phyloP scores from a whole-genome alignment of 1,284 basidiomycete species.

The Marasmius oreades region DNA sequence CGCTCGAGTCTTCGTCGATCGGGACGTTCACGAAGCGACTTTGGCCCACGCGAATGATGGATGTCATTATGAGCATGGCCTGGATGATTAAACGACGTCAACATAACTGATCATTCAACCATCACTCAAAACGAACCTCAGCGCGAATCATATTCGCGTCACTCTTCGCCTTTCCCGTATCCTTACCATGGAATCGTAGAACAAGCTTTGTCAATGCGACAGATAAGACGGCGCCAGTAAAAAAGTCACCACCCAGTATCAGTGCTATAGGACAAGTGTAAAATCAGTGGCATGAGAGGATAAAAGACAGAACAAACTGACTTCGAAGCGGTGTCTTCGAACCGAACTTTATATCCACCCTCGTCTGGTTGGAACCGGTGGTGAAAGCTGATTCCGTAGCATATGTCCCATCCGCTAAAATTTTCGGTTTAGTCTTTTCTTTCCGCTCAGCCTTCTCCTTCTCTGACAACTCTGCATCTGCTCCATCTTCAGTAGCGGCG shows the following conservation, averaged over 20 bases:
- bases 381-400: conserved; percentile 95
- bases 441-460: conserved; percentile 41
- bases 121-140: conserved; percentile 46
- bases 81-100: conserved; percentile 23
- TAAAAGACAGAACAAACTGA: conserved; percentile 25
- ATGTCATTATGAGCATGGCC: conserved; percentile 99
- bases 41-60: conserved; percentile 94
- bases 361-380: conserved; percentile 58
- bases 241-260: conserved; percentile 95
- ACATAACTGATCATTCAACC: not conserved
- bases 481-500: conserved; percentile 68
- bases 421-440: conserved; percentile 44
- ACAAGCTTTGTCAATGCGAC: conserved; percentile 92
- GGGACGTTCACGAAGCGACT: conserved; percentile 80
- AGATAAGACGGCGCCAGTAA: conserved; percentile 89
- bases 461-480: conserved; percentile 38
- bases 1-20: conserved; percentile 97
- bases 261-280: conserved; percentile 48
- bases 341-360: conserved; percentile 83
- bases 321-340: conserved; percentile 89
- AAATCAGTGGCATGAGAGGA: conserved; percentile 7
- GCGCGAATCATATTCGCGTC: conserved; percentile 78
- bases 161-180: conserved; percentile 41
- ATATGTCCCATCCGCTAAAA: conserved; percentile 96
- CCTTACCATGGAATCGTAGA: conserved; percentile 71